These are phyloP conservation scores for Dryadomyces quercivorus DNA, from an alignment of 2,329 filamentous ascomycete species.

Conservation along the genomic window DNA sequence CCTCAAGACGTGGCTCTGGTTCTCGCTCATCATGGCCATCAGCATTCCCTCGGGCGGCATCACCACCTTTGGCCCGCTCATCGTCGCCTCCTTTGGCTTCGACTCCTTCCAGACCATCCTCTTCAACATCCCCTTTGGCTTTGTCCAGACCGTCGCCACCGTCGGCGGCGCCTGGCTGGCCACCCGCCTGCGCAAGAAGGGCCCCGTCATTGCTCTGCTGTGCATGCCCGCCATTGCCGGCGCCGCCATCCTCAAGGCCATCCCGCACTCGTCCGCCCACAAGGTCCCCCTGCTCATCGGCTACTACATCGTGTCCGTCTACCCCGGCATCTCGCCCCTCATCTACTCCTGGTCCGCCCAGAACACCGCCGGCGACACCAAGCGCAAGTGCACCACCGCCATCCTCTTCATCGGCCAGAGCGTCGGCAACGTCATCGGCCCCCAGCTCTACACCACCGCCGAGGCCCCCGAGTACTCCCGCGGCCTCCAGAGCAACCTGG, in stretches of 20 bases:
- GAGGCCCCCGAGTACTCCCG: constrained; percentile 43
- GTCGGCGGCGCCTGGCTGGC: constrained; percentile 42
- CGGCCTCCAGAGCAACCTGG: constrained; percentile 47
- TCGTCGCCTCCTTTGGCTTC: constrained; percentile 39
- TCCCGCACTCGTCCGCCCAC: constrained; percentile 16
- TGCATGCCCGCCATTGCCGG: constrained; percentile 17
- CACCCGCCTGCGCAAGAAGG: constrained; percentile 39
- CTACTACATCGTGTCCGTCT: constrained; percentile 23
- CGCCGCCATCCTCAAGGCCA: constrained; percentile 19
- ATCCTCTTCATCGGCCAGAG: constrained; percentile 53
- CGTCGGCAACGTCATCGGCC: constrained; percentile 53
- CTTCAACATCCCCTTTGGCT: constrained; percentile 42
- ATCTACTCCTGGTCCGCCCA: constrained; percentile 49
- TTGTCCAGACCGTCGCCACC: constrained; percentile 43
- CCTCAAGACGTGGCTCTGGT: constrained; percentile 48
- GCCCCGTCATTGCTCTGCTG: constrained; percentile 25
- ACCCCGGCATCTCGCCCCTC: constrained; percentile 31
- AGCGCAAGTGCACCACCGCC: constrained; percentile 53
- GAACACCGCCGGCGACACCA: constrained; percentile 57
- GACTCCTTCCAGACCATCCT: constrained; percentile 35
- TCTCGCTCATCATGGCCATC: constrained; percentile 38
- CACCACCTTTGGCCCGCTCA: constrained; percentile 37
- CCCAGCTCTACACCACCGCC: constrained; percentile 48
- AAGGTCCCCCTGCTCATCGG: not conserved
- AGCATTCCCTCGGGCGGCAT: constrained; percentile 42